Evolutionary conservation across 768 basidiomycete species (phyloP), one percentile per base, ranked within the genome.

Genomic region (Boletellus ananas): DNA sequence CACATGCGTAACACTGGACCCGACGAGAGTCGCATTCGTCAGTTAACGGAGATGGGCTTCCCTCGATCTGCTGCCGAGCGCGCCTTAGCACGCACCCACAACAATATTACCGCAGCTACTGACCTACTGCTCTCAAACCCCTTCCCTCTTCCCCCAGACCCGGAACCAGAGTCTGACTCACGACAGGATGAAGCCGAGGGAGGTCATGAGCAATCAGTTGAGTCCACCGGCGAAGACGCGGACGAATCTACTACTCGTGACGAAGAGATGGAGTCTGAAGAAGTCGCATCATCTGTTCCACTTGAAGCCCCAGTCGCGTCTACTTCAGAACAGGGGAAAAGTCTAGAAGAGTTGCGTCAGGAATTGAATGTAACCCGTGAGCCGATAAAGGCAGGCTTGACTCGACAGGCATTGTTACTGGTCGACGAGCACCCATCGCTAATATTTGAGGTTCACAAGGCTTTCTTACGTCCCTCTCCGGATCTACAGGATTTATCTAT

Each of bases 31-130:
- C 81, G 86, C 33, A 81, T 97, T 46, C 79, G 81, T 44, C 87
- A 92, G 59, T 75, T 98, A 47, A 85, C 82, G 10, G 96, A 98
- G 60, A 98, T 99, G 96, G 96, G 96, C 40, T 99, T 98, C 74
- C 83, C 87, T 33, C 83, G 93, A n/a, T 79, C 82, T 36, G 90
- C 90, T 12, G 91, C 85, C 2, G 88, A 90, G 62, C 79, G 85
- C 45, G 95, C 95, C 4, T 74, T 99, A 34, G 68, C 77, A 17
- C 88, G 94, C 11, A 84, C 87, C 4, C 82, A 87, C 54, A 98
- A 98, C 68, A 94, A 96, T 61, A 76, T 96, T 60, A 84, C 77
- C 38, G 83, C 87, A 5, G 96, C 96, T 4, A 87, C 95, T 0
- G 94, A 98, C 57, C 72, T 89, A 4, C 77, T 99, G 1, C 73